Evolutionary conservation across 2,329 filamentous ascomycete genomes (phyloP), one percentile per base, ranked within the genome.

Genomic region (Pseudocercospora fuligena): DNA sequence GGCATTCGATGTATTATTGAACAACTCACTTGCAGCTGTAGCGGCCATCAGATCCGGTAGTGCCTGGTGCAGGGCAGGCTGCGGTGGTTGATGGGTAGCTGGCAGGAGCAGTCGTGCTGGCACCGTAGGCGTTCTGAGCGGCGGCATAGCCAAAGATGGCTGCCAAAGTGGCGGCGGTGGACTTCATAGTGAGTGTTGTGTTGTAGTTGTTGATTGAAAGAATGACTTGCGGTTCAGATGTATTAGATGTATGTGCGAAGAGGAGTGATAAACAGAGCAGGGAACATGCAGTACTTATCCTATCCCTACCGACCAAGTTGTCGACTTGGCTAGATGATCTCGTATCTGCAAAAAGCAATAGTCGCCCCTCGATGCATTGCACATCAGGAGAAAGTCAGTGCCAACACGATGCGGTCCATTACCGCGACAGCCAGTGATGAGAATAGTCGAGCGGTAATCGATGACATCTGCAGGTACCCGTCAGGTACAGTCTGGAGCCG

Each of bases 1-100:
- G 16, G 5, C 9, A 2, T n/a, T 14, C 9, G 11, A 51, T 1
- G 6, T 23, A 0, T 12, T 25, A 21, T 16, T 14, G 2, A 6
- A 25, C 21, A 21, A 51, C 47, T 27, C 19, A 51, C 63, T 65
- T 65, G 63, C 63, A 65, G 33, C 47, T 56, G 63, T 65, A 65
- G n/a, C 58, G 63, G 11, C 63, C 63, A 46, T 61, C 19, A 14
- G 33, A 2, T 36, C 14, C 57, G 5, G 36, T 60, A 3, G 57
- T 25, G 4, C 57, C 57, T 60, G 57, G 33, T 12, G 57, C 57
- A 23, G 57, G 57, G 36, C 57, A 60, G 16, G 57, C 14, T 4
- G 57, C 29, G 5, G 57, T 16, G 9, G 47, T 23, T 21, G 47
- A 51, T 51, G 47, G 19, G 47, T 51, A 51, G 47, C n/a, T 23